These are phyloP conservation scores for Chrysanthemum lavandulifolium DNA, from an alignment of 129 eudicot genomes.

Conservation along the genomic window DNA sequence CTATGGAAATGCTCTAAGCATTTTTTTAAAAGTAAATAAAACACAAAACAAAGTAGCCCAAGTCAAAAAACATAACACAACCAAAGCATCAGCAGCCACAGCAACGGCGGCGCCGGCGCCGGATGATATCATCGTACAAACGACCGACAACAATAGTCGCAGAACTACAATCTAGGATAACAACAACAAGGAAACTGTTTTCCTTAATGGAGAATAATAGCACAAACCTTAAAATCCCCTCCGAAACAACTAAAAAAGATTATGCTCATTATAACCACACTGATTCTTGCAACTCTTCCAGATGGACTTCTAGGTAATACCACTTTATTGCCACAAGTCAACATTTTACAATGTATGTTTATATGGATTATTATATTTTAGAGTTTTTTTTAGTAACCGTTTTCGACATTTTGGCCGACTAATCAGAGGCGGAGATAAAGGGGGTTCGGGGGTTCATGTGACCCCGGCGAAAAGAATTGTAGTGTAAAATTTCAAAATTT, in stretches of 20 bases:
- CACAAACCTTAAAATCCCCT: constrained; percentile 6
- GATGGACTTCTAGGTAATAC: constrained; percentile 71
- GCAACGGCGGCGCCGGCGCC: constrained; percentile 6
- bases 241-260: constrained; percentile 23
- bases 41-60: no score
- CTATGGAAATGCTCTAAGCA: no score
- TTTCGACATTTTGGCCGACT: no score
- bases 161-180: constrained; percentile 25
- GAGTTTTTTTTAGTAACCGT: no score
- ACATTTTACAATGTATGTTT: no score
- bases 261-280: constrained; percentile 66
- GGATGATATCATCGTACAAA: constrained; percentile 29
- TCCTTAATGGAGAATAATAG: constrained; percentile 15
- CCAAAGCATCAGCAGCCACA: neutral
- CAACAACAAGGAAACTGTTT: constrained; percentile 9
- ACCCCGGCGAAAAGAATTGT: no score
- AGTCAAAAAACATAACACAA: neutral
- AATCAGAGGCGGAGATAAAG: no score
- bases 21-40: no score
- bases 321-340: neutral
- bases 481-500: no score
- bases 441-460: no score
- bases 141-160: constrained; percentile 28
- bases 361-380: no score
- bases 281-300: constrained; percentile 59